These are phyloP conservation scores for Trichosporon sp. DNA, from an alignment of 1,284 basidiomycete species.

Conservation along the genomic window DNA sequence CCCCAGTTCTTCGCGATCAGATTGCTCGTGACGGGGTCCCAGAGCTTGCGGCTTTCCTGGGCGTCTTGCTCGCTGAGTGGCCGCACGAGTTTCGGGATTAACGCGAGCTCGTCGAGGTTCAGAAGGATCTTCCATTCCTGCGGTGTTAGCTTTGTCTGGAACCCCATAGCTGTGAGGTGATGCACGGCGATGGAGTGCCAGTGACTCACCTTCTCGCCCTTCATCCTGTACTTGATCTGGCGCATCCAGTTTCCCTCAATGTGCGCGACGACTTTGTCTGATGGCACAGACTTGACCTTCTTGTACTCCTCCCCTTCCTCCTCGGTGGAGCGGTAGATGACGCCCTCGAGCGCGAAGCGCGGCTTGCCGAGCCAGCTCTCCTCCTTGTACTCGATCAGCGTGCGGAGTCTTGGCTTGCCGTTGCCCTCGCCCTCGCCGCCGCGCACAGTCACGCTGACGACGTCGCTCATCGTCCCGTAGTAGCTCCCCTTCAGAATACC, in stretches of 20 bases:
- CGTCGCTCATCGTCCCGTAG: slow-evolving; percentile 71
- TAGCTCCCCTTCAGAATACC: slow-evolving; percentile 75
- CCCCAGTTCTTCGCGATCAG: slow-evolving; percentile 81
- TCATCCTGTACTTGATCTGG: slow-evolving; percentile 76
- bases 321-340: slow-evolving; percentile 73
- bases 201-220: slow-evolving; percentile 62
- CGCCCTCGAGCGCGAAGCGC: slow-evolving; percentile 84
- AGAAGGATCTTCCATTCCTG: slow-evolving; percentile 72
- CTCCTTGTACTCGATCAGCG: slow-evolving; percentile 93
- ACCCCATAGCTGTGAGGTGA: too few relatives aligned
- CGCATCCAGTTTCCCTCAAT: slow-evolving; percentile 90
- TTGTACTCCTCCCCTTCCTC: slow-evolving; percentile 60
- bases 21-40: slow-evolving; percentile 79
- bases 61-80: slow-evolving; percentile 76
- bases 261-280: slow-evolving; percentile 72
- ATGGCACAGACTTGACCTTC: slow-evolving; percentile 86
- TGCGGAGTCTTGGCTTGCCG: slow-evolving; percentile 66
- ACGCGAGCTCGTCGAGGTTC: slow-evolving; percentile 71
- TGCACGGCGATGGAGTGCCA: too few relatives aligned
- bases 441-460: slow-evolving; percentile 78
- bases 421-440: slow-evolving; percentile 67
- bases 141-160: too few relatives aligned
- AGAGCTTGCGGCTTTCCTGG: slow-evolving; percentile 82
- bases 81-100: slow-evolving; percentile 83
- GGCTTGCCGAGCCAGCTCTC: slow-evolving; percentile 94